Base-by-base conservation (phyloP, 2,329 filamentous ascomycete species). In the Colletotrichum brevisporum region DNA sequence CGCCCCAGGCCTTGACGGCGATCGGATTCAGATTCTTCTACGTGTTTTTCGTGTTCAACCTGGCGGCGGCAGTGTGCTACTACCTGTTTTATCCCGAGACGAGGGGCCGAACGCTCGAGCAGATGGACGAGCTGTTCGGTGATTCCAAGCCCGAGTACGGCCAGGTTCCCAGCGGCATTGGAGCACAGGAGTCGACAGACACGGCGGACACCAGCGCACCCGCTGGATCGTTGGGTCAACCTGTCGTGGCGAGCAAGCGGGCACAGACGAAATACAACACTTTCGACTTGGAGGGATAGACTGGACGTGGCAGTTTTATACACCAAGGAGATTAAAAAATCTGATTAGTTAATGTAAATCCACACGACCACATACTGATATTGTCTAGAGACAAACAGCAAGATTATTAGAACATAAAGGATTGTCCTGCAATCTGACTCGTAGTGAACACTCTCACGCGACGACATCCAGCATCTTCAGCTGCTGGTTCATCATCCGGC, bases 11-110 rank as follows among this genome's bases (percentile, higher is more conserved):
- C 0, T 74, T 85, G 9, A 77, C 76, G 0, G 74, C 70, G 2
- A 77, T 85, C 21, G 82, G 80, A 0, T 86, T 85, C 71, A 75
- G 78, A 26, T 88, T 86, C 74, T 87, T 76, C 51, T 76, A 76
- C 47, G 73, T 76, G 31, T 76, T 76, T 36, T 75, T 75, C 56
- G 72, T 71, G 8, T 74, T 76, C 45, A 76, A 76, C 53, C 43
- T 76, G 8, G 59, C 73, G 18, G 73, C 75, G 4, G 66, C 72
- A 15, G 15, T 72, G 4, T 74, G 72, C 52, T 76, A 75, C 45
- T 73, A 60, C 27, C 53, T 74, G 43, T 76, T 78, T 59, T 78
- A 76, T 48, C 78, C 77, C 0, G 78, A 80, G 71, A 80, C 78
- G 16, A 77, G 76, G 63, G 76, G 75, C 13, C 55, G 74, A 31